Evolutionary conservation across 495 filamentous ascomycete genomes (phyloP).

Genomic region (Bathelium albidoporum): DNA sequence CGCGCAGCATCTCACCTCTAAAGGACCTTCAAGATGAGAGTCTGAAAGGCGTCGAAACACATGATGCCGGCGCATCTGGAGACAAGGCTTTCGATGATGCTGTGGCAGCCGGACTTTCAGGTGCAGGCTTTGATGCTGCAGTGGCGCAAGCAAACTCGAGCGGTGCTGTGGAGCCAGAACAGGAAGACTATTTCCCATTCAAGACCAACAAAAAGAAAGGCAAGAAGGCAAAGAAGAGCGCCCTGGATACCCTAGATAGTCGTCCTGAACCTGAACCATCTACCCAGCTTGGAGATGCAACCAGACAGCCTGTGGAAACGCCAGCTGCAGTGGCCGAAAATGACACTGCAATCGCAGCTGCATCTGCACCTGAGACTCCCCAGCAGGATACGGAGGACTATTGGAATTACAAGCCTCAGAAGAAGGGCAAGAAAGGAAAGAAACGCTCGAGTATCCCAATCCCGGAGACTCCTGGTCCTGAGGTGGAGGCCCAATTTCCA

Average conservation of each 20-base stretch:
- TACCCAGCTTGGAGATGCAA: background rate
- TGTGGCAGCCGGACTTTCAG: constrained; percentile 9
- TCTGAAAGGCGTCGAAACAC: background rate
- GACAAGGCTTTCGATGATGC: constrained; percentile 11
- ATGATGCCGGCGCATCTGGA: background rate
- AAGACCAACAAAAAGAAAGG: constrained; percentile 18
- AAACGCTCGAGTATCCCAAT: constrained; percentile 1
- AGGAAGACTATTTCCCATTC: constrained; percentile 9
- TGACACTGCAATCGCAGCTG: background rate
- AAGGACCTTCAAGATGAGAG: background rate
- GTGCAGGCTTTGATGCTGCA: constrained; percentile 18
- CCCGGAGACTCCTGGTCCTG: background rate
- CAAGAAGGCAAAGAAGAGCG: constrained; percentile 16
- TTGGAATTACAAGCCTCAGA: background rate
- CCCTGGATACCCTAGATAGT: background rate
- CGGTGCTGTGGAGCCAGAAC: background rate
- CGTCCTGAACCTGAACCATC: background rate
- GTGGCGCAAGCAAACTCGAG: constrained; percentile 7
- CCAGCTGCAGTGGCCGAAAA: background rate
- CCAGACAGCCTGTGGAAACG: background rate
- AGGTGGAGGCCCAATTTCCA: background rate
- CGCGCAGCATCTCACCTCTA: background rate
- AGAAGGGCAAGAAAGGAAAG: constrained; percentile 16
- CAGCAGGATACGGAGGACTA: constrained; percentile 1
- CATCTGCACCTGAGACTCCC: background rate